Evolutionary conservation across 768 basidiomycete species (phyloP), one percentile per base, ranked within the genome.

Genomic region (Hypholoma fasciculare): DNA sequence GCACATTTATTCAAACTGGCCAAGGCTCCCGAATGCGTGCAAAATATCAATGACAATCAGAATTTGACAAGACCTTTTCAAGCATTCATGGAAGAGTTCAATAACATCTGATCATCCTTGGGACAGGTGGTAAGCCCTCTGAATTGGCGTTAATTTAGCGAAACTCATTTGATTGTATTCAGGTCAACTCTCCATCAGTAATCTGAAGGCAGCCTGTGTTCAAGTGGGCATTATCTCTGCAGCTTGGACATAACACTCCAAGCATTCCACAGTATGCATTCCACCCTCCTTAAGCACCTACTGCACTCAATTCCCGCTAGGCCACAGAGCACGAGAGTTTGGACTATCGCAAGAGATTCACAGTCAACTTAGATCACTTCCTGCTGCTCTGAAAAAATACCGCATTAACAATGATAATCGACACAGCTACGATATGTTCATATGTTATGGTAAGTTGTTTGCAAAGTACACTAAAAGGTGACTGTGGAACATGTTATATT

Each of bases 391-490:
- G 61, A 98, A 98, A 77, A 98, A 98, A 73, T 99, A 99, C 72
- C 95, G 93, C 69, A 98, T 98, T 74, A 94, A 96, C 72, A 93
- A 93, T 64, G 97, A 98, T 62, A 96, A 92, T 71, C 98, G 97
- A 97, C 90, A 94, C 78, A 92, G 94, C 67, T 99, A 98, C 76
- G 97, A 96, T 30, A 92, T 99, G 89, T 99, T 99, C 75, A 98
- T 99, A 59, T 98, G 96, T 66, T 98, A 96, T 52, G 94, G 96
- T 94, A 68, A 64, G 83, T 68, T 30, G n/a, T 30, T 13, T 42
- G 17, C 67, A 54, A 59, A 26, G 34, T 11, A 42, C 34, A 7
- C 12, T 14, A n/a, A 46, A 27, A 20, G 40, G 20, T 23, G n/a
- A 23, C 38, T 48, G 36, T 12, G 14, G 38, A 54, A 16, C 34